Conservation (phyloP, 345 rosid species). For the Arabidopsis arenosa region DNA sequence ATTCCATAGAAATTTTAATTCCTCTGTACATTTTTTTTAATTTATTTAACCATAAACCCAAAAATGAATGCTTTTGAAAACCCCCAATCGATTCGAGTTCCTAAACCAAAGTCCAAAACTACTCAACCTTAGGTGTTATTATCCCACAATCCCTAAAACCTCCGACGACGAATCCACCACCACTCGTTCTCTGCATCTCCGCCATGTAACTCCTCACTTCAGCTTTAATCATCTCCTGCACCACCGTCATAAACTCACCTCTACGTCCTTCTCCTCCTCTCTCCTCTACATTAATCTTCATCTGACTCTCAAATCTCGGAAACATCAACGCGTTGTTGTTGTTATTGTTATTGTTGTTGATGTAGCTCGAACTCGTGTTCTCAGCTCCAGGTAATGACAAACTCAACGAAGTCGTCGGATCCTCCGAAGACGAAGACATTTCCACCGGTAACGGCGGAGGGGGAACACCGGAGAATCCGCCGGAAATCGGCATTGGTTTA, state of each 20-base stretch:
- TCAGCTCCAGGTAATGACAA: constrained; percentile 70
- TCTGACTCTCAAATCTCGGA: constrained; percentile 37
- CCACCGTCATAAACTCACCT: constrained; percentile 70
- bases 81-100: constrained; percentile 4
- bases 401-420: constrained; percentile 66
- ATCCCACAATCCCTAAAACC: constrained; percentile 48
- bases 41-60: constrained; percentile 18
- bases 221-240: constrained; percentile 83
- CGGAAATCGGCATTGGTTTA: constrained; percentile 59
- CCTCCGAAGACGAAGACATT: constrained; percentile 54
- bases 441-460: constrained; percentile 35
- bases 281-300: constrained; percentile 33
- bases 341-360: constrained; percentile 3
- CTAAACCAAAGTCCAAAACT: constrained; percentile 23
- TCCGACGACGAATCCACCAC: constrained; percentile 44
- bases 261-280: constrained; percentile 54
- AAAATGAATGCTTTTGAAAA: constrained; percentile 38
- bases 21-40: constrained; percentile 33
- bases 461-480: constrained; percentile 45
- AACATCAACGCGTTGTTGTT: constrained; percentile 32
- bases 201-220: constrained; percentile 86
- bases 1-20: constrained; percentile 20
- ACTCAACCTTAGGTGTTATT: constrained; percentile 36
- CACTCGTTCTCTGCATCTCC: constrained; percentile 48
- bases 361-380: constrained; percentile 16